These are phyloP conservation scores for Penicillium pulvis DNA, from an alignment of 495 filamentous ascomycete genomes.

Conservation along the genomic window DNA sequence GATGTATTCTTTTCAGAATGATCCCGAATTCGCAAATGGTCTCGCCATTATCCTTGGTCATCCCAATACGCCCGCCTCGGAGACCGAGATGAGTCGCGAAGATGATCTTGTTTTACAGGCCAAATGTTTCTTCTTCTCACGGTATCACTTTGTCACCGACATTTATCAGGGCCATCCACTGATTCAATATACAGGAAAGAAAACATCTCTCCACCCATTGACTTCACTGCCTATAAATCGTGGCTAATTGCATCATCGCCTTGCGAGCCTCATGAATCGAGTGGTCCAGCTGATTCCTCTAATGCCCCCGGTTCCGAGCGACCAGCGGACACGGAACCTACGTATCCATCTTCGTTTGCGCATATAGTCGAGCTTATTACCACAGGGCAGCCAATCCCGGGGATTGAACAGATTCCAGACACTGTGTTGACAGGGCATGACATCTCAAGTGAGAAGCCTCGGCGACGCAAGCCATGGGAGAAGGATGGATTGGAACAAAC, in stretches of 20 bases:
- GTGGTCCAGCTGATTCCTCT: slow-evolving; percentile 3
- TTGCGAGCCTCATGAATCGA: slow-evolving; percentile 4
- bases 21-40: slow-evolving; percentile 51
- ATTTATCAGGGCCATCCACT: background rate
- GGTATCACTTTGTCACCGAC: slow-evolving; percentile 27
- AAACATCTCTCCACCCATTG: slow-evolving; percentile 38
- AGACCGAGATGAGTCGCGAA: slow-evolving; percentile 40
- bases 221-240: slow-evolving; percentile 42
- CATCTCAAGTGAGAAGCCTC: slow-evolving; percentile 49
- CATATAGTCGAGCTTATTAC: slow-evolving; percentile 89
- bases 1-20: slow-evolving; percentile 42
- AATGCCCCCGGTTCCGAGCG: background rate
- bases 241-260: slow-evolving; percentile 37
- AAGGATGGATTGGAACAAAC: slow-evolving; percentile 33
- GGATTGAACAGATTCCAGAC: slow-evolving; percentile 86
- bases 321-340: slow-evolving; percentile 41
- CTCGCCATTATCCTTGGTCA: slow-evolving; percentile 52
- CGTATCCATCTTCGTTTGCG: slow-evolving; percentile 85
- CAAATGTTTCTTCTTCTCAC: slow-evolving; percentile 56
- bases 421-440: slow-evolving; percentile 71
- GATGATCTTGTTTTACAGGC: slow-evolving; percentile 52
- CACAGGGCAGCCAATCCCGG: slow-evolving; percentile 79
- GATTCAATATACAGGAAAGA: slow-evolving; percentile 36
- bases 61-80: slow-evolving; percentile 40
- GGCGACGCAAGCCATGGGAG: slow-evolving; percentile 83